A percentile compares a stretch with the other conserved stretches of the same genome.
These are phyloP conservation scores for Apiotrichum akiyoshidainum DNA, from an alignment of 1,284 basidiomycete species.

Conservation along the genomic window DNA sequence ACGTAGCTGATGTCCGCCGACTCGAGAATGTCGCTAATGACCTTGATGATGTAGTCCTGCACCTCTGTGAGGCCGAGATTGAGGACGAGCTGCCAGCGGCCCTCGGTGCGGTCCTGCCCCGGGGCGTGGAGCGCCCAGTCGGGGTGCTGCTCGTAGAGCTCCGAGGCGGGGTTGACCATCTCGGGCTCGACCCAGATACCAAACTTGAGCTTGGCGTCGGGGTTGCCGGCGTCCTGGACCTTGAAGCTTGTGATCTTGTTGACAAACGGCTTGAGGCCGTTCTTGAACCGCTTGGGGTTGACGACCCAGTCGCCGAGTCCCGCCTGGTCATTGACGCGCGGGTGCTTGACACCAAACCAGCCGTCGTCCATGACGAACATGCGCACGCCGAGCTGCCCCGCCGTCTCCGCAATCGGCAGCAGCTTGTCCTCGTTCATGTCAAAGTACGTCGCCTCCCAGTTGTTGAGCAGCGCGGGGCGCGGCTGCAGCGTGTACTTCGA, in stretches of 20 bases:
- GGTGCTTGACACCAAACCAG: slow-evolving; percentile 39
- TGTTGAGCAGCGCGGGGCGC: slow-evolving; percentile 35
- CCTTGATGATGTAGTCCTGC: slow-evolving; percentile 36
- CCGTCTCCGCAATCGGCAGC: slow-evolving; percentile 24
- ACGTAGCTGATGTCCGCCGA: slow-evolving; percentile 32
- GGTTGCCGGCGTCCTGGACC: background rate
- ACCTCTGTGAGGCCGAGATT: slow-evolving; percentile 27
- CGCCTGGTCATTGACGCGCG: slow-evolving; percentile 25
- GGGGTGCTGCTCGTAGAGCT: slow-evolving; percentile 35
- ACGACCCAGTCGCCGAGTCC: slow-evolving; percentile 39
- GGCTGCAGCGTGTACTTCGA: slow-evolving; percentile 15
- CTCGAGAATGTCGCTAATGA: slow-evolving; percentile 22
- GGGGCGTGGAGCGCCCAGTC: slow-evolving; percentile 35
- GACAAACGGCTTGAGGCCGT: slow-evolving; percentile 27
- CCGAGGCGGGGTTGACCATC: slow-evolving; percentile 38
- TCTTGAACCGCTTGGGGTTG: slow-evolving; percentile 31
- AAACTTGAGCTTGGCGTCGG: slow-evolving; percentile 22
- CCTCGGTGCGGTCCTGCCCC: slow-evolving; percentile 22
- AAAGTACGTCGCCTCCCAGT: slow-evolving; percentile 42
- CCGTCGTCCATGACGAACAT: slow-evolving; percentile 44
- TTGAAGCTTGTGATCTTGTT: slow-evolving; percentile 14
- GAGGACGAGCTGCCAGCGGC: slow-evolving; percentile 37
- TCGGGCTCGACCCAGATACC: slow-evolving; percentile 45
- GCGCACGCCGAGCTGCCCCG: slow-evolving; percentile 29
- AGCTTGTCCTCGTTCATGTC: slow-evolving; percentile 29